phyloP scores from a whole-genome alignment of 192 early-diverging fungal genomes.

The Mortierella alpina region DNA sequence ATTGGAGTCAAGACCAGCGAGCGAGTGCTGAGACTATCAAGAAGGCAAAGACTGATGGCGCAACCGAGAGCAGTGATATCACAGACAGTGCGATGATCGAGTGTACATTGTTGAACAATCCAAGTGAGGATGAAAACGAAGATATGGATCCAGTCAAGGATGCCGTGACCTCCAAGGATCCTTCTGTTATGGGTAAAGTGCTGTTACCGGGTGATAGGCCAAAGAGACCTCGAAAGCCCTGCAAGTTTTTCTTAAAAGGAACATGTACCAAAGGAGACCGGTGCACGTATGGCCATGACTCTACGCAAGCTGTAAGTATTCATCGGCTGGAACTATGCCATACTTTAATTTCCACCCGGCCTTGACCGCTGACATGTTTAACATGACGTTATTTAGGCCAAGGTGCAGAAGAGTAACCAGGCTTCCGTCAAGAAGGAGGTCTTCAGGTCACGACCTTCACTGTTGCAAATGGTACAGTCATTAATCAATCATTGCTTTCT shows the following conservation, averaged over 20 bases:
- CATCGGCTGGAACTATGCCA: not conserved
- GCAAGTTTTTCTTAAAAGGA: slow-evolving; percentile 59
- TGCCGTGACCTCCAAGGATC: slow-evolving; percentile 62
- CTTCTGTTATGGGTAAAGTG: slow-evolving; percentile 46
- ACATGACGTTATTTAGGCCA: slow-evolving; percentile 1
- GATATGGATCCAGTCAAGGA: slow-evolving; percentile 63
- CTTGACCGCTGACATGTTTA: too few relatives aligned
- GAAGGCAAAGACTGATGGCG: not conserved
- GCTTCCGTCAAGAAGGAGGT: slow-evolving; percentile 26
- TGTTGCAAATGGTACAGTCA: slow-evolving; percentile 54
- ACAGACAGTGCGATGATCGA: not conserved
- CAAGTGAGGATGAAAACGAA: slow-evolving; percentile 28
- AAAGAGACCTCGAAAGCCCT: slow-evolving; percentile 20
- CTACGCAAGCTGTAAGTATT: slow-evolving; percentile 22
- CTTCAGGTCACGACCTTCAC: slow-evolving; percentile 46
- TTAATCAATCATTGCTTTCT: not conserved
- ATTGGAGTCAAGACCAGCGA: slow-evolving; percentile 11
- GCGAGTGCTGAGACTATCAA: not conserved
- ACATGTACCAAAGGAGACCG: slow-evolving; percentile 54
- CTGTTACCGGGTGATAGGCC: slow-evolving; percentile 19
- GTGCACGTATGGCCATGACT: slow-evolving; percentile 60
- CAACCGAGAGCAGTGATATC: not conserved
- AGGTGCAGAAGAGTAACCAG: slow-evolving; percentile 23
- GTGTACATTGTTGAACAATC: not conserved
- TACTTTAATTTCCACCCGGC: too few relatives aligned